Evolutionary conservation across 129 eudicot genomes (phyloP).

Genomic region (Kitagawia praeruptora): DNA sequence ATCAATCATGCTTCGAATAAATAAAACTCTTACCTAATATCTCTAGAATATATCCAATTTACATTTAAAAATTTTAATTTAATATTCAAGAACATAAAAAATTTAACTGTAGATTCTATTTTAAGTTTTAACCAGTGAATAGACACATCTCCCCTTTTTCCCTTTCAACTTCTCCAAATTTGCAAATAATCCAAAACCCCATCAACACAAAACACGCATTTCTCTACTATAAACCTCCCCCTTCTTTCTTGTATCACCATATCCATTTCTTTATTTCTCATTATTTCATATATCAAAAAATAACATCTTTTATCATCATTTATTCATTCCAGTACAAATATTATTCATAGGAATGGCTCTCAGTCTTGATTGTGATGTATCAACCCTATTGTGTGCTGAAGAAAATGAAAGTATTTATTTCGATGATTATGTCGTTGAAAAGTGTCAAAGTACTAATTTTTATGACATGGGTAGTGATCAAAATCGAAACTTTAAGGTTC

Average conservation of each 20-base stretch:
- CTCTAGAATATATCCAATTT: too few species aligned
- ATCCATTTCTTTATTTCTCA: too few species aligned
- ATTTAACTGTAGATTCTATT: too few species aligned
- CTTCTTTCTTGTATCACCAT: background rate
- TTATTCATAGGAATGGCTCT: conserved; percentile 29
- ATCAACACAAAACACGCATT: background rate
- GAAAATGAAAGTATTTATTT: conserved; percentile 39
- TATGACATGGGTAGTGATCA: conserved; percentile 13
- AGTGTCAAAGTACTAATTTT: conserved; percentile 24
- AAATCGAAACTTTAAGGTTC: conserved; percentile 23
- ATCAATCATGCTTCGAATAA: too few species aligned
- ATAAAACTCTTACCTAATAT: too few species aligned
- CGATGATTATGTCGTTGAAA: conserved; percentile 23
- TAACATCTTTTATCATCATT: too few species aligned
- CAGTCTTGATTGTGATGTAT: conserved; percentile 47
- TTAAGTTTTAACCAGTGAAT: too few species aligned
- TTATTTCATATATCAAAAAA: too few species aligned
- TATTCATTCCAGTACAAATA: background rate
- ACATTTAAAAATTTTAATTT: too few species aligned
- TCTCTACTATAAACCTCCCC: background rate
- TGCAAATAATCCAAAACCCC: background rate
- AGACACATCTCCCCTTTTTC: background rate
- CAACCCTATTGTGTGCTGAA: conserved; percentile 64
- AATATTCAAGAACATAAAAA: too few species aligned
- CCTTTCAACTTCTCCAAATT: background rate